A percentile compares a stretch with the other conserved stretches of the same genome.
Conservation (phyloP, 2,329 filamentous ascomycete genomes). For the Immersiporthe knoxdaviesiana region DNA sequence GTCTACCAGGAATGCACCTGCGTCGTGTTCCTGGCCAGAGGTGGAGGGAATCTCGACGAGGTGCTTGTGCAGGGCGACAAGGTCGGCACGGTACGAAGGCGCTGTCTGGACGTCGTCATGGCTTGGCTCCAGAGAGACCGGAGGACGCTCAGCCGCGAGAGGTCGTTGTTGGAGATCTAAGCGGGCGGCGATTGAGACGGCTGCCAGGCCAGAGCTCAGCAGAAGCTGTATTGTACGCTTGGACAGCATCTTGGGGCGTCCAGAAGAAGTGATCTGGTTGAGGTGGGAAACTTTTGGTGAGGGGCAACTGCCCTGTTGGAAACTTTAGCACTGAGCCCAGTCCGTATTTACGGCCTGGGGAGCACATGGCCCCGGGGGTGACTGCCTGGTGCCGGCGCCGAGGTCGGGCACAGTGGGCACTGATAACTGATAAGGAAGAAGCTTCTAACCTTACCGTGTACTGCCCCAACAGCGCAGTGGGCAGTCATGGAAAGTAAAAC, state of each 20-base stretch:
- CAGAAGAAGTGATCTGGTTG: neutral
- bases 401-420: neutral
- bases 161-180: neutral
- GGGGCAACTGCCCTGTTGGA: neutral
- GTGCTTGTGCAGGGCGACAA: constrained; percentile 74
- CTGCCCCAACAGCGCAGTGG: no score
- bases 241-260: constrained; percentile 12
- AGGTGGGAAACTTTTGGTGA: neutral
- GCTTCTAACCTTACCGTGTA: no score
- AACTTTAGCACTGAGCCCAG: neutral
- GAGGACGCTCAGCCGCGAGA: neutral
- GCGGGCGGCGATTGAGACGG: neutral
- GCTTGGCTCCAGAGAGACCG: no score
- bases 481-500: no score
- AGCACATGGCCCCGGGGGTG: neutral
- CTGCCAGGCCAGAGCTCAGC: constrained; percentile 6
- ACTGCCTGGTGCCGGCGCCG: neutral
- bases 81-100: constrained; percentile 49
- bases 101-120: constrained; percentile 10
- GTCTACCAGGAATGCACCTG: constrained; percentile 69
- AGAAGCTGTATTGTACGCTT: constrained; percentile 11
- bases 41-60: constrained; percentile 77
- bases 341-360: neutral
- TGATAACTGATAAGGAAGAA: constrained; percentile 1
- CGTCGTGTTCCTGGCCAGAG: constrained; percentile 67